Evolutionary conservation across 2,329 filamentous ascomycete species (phyloP), one percentile per base, ranked within the genome.

Genomic region (Phaeosphaeriaceae sp.): DNA sequence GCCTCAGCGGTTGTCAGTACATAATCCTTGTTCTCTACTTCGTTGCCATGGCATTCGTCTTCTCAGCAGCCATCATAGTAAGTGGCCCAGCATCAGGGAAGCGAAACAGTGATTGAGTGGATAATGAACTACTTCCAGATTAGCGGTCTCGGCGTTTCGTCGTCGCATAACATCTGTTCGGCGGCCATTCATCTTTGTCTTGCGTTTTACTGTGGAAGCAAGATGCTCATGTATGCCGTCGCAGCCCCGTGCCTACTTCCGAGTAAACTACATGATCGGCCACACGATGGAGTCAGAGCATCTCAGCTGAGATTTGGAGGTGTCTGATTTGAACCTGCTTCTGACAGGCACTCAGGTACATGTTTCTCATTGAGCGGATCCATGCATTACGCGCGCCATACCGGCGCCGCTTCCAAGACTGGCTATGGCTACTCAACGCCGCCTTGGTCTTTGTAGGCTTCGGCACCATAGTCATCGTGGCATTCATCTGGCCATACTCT

Each of bases 341-440:
- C 21, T 25, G 21, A 47, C 45, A 24, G 13, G 4, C 45, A n/a
- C 21, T 27, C 45, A 76, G 75, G 66, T 80, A 81, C 53, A 58
- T 79, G 4, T 80, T 80, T 56, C 70, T 81, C 1, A 71, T 80
- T 22, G 80, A 81, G 57, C 69, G 79, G 22, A 71, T 73, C 10
- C 78, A 80, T 57, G 71, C 72, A 7, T 62, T 81, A 17, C 71
- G 78, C 40, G 66, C 73, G 7, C 69, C 75, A 0, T 72, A 74
- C 56, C 63, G 68, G 40, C 57, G 68, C 2, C 69, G 79, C 20
- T 49, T 57, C 6, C 62, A 66, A 13, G 77, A 80, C 51, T 69
- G 67, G 53, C 54, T 80, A 15, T 81, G 76, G 75, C 41, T 78
- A 0, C 11, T 53, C 7, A 71, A 73, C 24, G 74, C 75, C 48